These are phyloP conservation scores for Ceratocystis albifundus DNA, from an alignment of 2,329 filamentous ascomycete species.

Conservation along the genomic window DNA sequence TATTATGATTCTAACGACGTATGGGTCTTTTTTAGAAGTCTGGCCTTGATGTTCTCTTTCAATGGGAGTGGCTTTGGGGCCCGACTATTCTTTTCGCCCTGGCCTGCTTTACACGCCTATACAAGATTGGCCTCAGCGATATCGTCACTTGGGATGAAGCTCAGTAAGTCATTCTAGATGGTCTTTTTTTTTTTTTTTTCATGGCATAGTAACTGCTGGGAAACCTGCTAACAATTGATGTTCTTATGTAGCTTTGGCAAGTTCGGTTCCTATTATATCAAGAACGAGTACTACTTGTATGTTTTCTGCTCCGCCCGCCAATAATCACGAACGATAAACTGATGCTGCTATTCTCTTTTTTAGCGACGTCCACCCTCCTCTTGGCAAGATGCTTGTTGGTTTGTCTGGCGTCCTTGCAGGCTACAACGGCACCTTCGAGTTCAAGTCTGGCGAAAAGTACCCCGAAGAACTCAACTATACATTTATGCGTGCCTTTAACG, in stretches of 20 bases:
- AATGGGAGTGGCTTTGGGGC: conserved; percentile 52
- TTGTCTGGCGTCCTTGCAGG: conserved; percentile 91
- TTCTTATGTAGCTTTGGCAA: conserved; percentile 61
- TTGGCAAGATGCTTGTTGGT: conserved; percentile 97
- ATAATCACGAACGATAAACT: neutral
- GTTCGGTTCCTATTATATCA: conserved; percentile 97
- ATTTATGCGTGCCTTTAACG: conserved; percentile 97
- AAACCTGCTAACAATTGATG: neutral
- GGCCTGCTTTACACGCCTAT: conserved; percentile 55
- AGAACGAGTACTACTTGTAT: conserved; percentile 93
- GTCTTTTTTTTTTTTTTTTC: neutral
- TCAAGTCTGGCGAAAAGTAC: conserved; percentile 96
- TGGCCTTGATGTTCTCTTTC: conserved; percentile 49
- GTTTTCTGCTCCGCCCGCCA: conserved; percentile 6
- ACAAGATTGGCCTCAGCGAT: conserved; percentile 56
- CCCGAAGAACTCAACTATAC: conserved; percentile 90
- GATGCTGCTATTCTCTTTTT: neutral
- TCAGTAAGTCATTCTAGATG: conserved; percentile 40
- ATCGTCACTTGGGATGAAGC: conserved; percentile 59
- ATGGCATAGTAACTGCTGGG: neutral
- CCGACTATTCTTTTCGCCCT: conserved; percentile 50
- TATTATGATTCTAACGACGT: conserved; percentile 7
- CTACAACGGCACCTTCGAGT: conserved; percentile 98
- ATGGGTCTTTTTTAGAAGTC: conserved; percentile 35
- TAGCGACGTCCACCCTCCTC: conserved; percentile 64